Evolutionary conservation across 2,329 filamentous ascomycete genomes (phyloP), one percentile per base, ranked within the genome.

Genomic region (Xylaria sp.): DNA sequence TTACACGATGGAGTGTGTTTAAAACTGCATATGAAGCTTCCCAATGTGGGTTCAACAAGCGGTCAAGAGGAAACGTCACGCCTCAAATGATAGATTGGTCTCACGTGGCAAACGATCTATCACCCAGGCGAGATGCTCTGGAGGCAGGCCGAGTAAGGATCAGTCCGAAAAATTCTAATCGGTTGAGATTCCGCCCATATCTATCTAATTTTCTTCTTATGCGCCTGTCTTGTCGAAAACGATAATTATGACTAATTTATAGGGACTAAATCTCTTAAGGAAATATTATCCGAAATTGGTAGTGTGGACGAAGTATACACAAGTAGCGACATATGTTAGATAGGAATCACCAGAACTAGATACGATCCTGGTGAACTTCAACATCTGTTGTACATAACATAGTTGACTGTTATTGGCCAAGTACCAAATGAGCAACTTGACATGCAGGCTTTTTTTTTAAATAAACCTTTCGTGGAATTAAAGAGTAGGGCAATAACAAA

Each of bases 121-220:
- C 45, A 51, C 23, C 45, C 21, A 46, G 8, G 46, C 43, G 9
- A 49, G 54, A 28, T 42, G n/a, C 17, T 33, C 21, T 37, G 14
- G n/a, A 15, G 9, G 31, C 15, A 49, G 23, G 19, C 17, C 21
- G 17, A 37, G n/a, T 15, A 43, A 56, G 40, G 49, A 23, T 3
- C 12, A 9, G 19, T 35, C 28, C 31, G 37, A 19, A 51, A 31
- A 19, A 35, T 23, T 15, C 12, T 4, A 17, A 37, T 12, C n/a
- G 28, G 52, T 54, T 57, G 21, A 37, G 50, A 56, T 42, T 51
- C 15, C 38, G 28, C 40, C 19, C 19, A 17, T 14, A 8, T 5
- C 28, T 35, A 1, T 45, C n/a, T n/a, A n/a, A n/a, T 40, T 46
- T 31, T 45, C 12, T 42, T 61, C 23, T 56, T 57, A 33, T 57